phyloP scores from a whole-genome alignment of 2,329 filamentous ascomycete genomes.

The Diaporthe sp. region DNA sequence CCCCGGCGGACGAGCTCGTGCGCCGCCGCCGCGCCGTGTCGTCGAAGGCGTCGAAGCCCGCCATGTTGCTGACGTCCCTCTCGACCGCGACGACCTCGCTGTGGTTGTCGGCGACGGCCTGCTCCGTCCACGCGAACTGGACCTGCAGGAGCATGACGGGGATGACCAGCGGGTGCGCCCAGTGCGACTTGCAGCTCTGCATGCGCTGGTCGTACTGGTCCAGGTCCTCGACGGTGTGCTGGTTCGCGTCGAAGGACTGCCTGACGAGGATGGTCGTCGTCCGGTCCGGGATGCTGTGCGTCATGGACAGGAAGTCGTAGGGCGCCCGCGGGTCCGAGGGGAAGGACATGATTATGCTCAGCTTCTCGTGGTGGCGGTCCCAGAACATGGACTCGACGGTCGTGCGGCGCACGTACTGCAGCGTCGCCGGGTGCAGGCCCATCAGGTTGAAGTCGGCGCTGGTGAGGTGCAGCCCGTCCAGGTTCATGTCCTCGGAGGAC shows the following conservation, averaged over 20 bases:
- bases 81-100: constrained; percentile 57
- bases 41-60: constrained; percentile 53
- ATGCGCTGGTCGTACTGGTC: constrained; percentile 61
- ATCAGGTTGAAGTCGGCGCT: constrained; percentile 52
- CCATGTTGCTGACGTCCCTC: constrained; percentile 58
- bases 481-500: constrained; percentile 45
- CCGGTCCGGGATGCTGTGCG: constrained; percentile 56
- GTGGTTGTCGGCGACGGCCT: constrained; percentile 59
- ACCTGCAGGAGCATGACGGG: constrained; percentile 62
- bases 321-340: constrained; percentile 59
- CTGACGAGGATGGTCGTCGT: constrained; percentile 58
- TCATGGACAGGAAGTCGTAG: constrained; percentile 62
- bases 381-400: constrained; percentile 57
- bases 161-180: constrained; percentile 61
- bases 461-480: constrained; percentile 54
- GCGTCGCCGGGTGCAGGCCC: constrained; percentile 55
- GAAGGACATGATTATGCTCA: constrained; percentile 60
- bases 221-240: constrained; percentile 58
- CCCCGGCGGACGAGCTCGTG: constrained; percentile 41
- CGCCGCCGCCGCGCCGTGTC: constrained; percentile 34
- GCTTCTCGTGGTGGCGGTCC: constrained; percentile 53
- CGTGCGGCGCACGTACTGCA: constrained; percentile 55
- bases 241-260: constrained; percentile 58
- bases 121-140: constrained; percentile 60
- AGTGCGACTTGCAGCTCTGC: constrained; percentile 59